Evolutionary conservation across 2,329 filamentous ascomycete species (phyloP).

Genomic region (Colletotrichum siamense): DNA sequence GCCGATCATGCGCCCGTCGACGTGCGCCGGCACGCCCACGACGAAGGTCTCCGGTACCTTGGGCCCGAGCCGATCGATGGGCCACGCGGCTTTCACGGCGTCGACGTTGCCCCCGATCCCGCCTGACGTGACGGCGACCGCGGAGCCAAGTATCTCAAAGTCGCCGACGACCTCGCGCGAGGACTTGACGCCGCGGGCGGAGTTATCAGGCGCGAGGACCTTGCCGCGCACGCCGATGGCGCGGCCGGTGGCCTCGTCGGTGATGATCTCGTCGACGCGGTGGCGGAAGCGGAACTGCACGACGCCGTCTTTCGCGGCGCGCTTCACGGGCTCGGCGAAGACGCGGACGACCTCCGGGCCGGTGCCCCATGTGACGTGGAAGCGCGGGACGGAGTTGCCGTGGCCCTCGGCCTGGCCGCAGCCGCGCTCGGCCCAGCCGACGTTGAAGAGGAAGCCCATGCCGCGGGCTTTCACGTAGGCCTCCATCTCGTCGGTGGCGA

Average conservation of each 20-base stretch:
- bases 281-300: constrained; percentile 63
- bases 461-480: constrained; percentile 59
- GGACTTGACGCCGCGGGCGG: constrained; percentile 56
- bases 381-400: constrained; percentile 68
- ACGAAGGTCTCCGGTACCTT: constrained; percentile 62
- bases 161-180: constrained; percentile 47
- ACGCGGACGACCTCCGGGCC: constrained; percentile 65
- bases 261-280: constrained; percentile 59
- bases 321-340: constrained; percentile 61
- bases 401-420: constrained; percentile 61
- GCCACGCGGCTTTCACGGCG: constrained; percentile 63
- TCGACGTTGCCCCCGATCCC: constrained; percentile 69
- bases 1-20: constrained; percentile 68
- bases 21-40: constrained; percentile 65
- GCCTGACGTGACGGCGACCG: constrained; percentile 61
- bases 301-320: constrained; percentile 56
- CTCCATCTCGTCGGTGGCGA: constrained; percentile 65
- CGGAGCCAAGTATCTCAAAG: constrained; percentile 59
- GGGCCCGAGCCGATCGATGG: constrained; percentile 60
- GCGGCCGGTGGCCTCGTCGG: constrained; percentile 54
- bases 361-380: constrained; percentile 67
- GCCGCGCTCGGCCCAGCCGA: constrained; percentile 68
- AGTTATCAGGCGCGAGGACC: constrained; percentile 56
- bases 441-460: constrained; percentile 56
- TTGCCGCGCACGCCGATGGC: constrained; percentile 59